Base-by-base conservation (phyloP, 139 green algal genomes). In the Haematococcus sp. region DNA sequence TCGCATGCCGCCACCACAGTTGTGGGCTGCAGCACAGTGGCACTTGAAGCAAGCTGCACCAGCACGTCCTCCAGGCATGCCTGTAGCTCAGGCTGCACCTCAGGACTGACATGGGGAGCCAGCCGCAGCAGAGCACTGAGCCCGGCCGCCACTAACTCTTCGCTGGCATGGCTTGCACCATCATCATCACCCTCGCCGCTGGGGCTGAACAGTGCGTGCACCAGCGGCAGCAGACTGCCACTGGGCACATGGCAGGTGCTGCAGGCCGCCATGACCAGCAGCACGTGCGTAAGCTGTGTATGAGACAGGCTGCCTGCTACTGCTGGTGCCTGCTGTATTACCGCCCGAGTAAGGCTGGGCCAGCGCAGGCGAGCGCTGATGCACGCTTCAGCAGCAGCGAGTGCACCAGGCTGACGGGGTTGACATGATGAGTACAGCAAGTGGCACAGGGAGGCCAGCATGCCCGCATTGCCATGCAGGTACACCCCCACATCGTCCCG, bases 291-390 rank as follows among this genome's bases (percentile, higher is more conserved):
- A 22, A 65, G n/a, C 58, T 65, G 58, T 3, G 33, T 9, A 9
- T 19, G 23, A 3, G 58, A 4, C 58, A 65, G 28, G n/a, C 3
- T 34, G 58, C 23, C 11, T 3, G 25, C 28, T 16, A 34, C 11
- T 19, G 25, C 58, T 22, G 58, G 30, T 19, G 58, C 58, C 58
- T 65, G 58, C 63, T 70, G 19, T 31, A 25, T 40, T 3, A 70
- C 63, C 20, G 27, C 28, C 5, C 2, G 23, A 4, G 58, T 34
- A 22, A 70, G 35, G 7, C 63, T n/a, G 4, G 63, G 63, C 63
- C 63, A 70, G 35, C 63, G 63, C 63, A 70, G 63, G 35, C 34
- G 34, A 3, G 35, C 34, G 63, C 63, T 70, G 3, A 52, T 35
- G 17, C n/a, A 28, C 25, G 58, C 58, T 22, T 40, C 40, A 49